Evolutionary conservation across 257 asterid species (phyloP).

Genomic region (Salvia splendens): DNA sequence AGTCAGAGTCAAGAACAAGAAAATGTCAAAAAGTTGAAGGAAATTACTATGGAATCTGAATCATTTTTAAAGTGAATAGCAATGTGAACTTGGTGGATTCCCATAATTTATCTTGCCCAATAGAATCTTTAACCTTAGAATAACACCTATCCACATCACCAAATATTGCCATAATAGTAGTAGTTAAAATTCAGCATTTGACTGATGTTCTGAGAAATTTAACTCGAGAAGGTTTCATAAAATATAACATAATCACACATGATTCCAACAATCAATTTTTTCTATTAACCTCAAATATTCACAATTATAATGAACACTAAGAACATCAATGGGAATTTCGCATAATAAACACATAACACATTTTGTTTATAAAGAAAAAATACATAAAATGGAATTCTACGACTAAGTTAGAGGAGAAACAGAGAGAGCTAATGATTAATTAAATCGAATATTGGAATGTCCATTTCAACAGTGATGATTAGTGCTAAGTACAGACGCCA

Average conservation of each 20-base stretch:
- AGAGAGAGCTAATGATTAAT: too few species aligned
- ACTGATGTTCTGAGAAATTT: background rate
- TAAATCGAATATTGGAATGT: conserved; percentile 13
- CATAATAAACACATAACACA: too few species aligned
- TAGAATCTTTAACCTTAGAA: background rate
- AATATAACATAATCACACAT: background rate
- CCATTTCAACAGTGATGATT: conserved; percentile 41
- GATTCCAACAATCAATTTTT: too few species aligned
- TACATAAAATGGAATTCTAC: too few species aligned
- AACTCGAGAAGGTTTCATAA: background rate
- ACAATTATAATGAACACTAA: too few species aligned
- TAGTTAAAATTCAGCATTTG: background rate
- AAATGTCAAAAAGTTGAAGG: background rate
- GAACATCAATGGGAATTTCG: too few species aligned
- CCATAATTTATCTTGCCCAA: conserved; percentile 3
- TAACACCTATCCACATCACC: conserved; percentile 12
- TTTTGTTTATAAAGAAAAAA: too few species aligned
- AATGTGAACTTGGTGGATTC: conserved; percentile 18
- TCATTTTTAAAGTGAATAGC: background rate
- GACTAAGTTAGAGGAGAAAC: too few species aligned
- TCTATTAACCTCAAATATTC: too few species aligned
- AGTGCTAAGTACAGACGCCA: conserved; percentile 45
- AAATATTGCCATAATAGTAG: background rate
- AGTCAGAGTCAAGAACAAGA: background rate
- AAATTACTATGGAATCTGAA: conserved; percentile 1